Percentiles rank a stretch among this genome's conserved stretches.
Evolutionary conservation across 139 green algal genomes (phyloP).

Genomic region (Spirogloea muscicola): DNA sequence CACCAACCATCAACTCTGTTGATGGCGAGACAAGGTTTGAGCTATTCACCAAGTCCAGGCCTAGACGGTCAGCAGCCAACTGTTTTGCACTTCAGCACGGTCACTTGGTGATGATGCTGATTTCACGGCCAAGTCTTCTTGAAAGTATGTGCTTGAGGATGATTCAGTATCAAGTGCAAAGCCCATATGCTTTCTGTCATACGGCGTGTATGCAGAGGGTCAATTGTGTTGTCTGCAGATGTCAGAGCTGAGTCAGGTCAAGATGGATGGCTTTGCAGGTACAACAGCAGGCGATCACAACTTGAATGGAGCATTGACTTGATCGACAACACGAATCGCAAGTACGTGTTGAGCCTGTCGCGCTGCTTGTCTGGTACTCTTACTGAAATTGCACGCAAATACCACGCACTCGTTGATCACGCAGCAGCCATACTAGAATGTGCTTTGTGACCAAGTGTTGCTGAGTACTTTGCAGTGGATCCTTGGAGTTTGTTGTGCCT

Average conservation of each 20-base stretch:
- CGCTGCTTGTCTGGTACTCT: background rate
- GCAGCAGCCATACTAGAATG: background rate
- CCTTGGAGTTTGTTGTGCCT: constrained; percentile 91
- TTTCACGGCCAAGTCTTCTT: too few species aligned
- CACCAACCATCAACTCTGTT: constrained; percentile 67
- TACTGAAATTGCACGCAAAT: background rate
- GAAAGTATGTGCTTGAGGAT: background rate
- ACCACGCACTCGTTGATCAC: background rate
- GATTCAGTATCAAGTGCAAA: background rate
- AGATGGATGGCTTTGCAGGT: constrained; percentile 23
- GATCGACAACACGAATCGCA: constrained; percentile 43
- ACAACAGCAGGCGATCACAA: constrained; percentile 36
- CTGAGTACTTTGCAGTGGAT: constrained; percentile 58
- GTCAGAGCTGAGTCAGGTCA: background rate
- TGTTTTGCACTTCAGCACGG: background rate
- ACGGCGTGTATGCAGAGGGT: background rate
- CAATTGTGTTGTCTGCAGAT: background rate
- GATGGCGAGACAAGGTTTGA: constrained; percentile 41
- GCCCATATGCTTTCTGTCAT: background rate
- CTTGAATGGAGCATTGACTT: constrained; percentile 38
- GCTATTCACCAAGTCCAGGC: background rate
- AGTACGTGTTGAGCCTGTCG: background rate
- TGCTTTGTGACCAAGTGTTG: background rate
- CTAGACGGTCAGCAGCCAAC: constrained; percentile 39
- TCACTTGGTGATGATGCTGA: background rate